A percentile compares a stretch with the other conserved stretches of the same genome.
Conservation (phyloP, 2,329 filamentous ascomycete species). For the Talaromyces sp. region DNA sequence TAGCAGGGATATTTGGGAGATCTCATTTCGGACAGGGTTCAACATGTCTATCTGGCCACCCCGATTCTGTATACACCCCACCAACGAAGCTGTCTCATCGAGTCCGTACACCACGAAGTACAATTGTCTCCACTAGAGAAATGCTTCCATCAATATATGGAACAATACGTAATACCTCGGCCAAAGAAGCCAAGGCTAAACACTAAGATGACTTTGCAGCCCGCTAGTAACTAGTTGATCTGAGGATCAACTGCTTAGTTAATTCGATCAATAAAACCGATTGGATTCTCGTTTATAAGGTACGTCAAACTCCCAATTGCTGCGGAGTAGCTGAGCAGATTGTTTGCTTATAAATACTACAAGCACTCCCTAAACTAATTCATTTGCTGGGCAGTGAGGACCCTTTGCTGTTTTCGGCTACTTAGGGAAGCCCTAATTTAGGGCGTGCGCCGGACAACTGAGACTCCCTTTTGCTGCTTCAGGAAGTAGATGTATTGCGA, state of each 20-base stretch:
- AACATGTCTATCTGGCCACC: not conserved
- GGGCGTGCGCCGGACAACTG: not conserved
- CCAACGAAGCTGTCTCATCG: not conserved
- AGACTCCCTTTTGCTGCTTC: not conserved
- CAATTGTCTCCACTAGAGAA: not conserved
- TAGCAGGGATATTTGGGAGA: not conserved
- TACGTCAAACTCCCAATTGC: not conserved
- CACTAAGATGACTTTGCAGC: not conserved
- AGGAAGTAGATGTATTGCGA: not conserved
- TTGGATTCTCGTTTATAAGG: not conserved
- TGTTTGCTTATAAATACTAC: conserved; percentile 1
- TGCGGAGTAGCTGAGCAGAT: not conserved
- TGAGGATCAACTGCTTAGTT: not conserved
- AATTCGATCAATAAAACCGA: not conserved
- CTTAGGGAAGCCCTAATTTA: not conserved
- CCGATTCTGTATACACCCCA: not conserved
- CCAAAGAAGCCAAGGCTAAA: not conserved
- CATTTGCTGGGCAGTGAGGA: not conserved
- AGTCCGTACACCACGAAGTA: not conserved
- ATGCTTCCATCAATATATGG: not conserved
- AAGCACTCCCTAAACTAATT: conserved; percentile 4
- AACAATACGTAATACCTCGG: not conserved
- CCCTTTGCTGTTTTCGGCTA: not conserved
- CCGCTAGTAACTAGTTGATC: not conserved
- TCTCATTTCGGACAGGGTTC: not conserved